These are phyloP conservation scores for Russula sp. DNA, from an alignment of 768 basidiomycete genomes.

Conservation along the genomic window DNA sequence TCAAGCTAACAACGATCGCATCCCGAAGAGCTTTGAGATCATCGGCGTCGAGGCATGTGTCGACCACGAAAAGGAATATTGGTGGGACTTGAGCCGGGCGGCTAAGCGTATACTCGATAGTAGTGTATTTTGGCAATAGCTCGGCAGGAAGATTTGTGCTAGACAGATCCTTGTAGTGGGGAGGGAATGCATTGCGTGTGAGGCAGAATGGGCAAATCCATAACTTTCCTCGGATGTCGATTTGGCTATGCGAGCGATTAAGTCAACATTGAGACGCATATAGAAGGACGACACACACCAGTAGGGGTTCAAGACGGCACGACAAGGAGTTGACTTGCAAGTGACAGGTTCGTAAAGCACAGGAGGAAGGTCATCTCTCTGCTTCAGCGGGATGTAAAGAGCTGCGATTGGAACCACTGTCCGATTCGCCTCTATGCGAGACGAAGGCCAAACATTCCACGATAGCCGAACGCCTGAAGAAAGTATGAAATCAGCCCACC, in stretches of 20 bases:
- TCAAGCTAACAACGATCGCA: constrained; percentile 90
- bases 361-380: constrained; percentile 89
- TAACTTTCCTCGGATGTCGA: constrained; percentile 95
- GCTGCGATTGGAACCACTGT: constrained; percentile 99
- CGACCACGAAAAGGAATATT: constrained; percentile 94
- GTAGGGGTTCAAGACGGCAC: constrained; percentile 96
- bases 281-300: constrained; percentile 50
- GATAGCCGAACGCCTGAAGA: constrained; percentile 81
- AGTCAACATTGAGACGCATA: constrained; percentile 11
- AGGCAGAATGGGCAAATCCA: constrained; percentile 99
- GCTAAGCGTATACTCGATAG: constrained; percentile 98
- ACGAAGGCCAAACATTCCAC: constrained; percentile 99
- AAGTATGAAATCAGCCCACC: background rate
- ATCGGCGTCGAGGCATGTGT: constrained; percentile 93
- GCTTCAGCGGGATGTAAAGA: constrained; percentile 92
- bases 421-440: constrained; percentile 94
- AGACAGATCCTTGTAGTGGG: constrained; percentile 98
- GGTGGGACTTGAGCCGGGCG: constrained; percentile 90
- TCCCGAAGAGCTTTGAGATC: constrained; percentile 94
- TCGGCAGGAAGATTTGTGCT: constrained; percentile 96
- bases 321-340: constrained; percentile 89
- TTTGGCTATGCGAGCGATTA: constrained; percentile 58
- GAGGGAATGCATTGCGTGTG: constrained; percentile 93
- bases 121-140: constrained; percentile 95
- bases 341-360: constrained; percentile 98